Conservation (phyloP, 768 basidiomycete genomes). For the Trametes punicea region DNA sequence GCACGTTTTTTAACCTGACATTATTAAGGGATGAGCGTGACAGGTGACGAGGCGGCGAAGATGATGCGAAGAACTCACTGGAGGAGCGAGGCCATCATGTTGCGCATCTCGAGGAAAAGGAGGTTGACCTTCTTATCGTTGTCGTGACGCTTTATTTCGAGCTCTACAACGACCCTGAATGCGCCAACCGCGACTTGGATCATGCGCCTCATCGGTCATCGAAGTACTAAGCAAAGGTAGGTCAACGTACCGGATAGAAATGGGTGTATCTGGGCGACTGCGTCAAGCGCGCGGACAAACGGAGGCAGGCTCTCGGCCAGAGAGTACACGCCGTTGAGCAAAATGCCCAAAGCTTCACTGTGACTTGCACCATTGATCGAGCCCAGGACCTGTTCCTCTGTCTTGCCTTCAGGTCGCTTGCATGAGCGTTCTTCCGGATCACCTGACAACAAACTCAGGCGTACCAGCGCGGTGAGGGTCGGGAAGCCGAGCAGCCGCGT, state of each 20-base stretch:
- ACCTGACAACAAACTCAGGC: background rate
- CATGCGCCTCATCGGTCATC: background rate
- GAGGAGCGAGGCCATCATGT: constrained; percentile 45
- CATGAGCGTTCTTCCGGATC: background rate
- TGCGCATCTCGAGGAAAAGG: constrained; percentile 49
- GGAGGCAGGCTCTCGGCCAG: constrained; percentile 27
- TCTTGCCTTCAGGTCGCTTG: background rate
- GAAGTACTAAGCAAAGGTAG: too few species aligned
- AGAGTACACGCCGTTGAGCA: constrained; percentile 19
- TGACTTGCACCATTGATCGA: too few species aligned
- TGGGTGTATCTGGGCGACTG: constrained; percentile 26
- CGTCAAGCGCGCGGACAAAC: constrained; percentile 27
- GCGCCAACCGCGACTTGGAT: constrained; percentile 44
- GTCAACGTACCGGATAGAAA: constrained; percentile 23
- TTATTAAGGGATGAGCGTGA: constrained; percentile 16
- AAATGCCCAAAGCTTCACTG: background rate
- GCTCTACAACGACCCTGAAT: constrained; percentile 46
- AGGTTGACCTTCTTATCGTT: constrained; percentile 48
- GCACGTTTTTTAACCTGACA: constrained; percentile 29
- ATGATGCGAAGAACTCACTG: constrained; percentile 34
- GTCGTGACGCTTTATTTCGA: constrained; percentile 47
- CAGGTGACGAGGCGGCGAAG: too few species aligned
- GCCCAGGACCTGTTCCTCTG: too few species aligned
- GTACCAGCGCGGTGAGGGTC: background rate
- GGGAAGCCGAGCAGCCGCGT: background rate